A percentile compares a stretch with the other conserved stretches of the same genome.
phyloP scores from a whole-genome alignment of 2,329 filamentous ascomycete genomes.

The Westerdykella aurantiaca region DNA sequence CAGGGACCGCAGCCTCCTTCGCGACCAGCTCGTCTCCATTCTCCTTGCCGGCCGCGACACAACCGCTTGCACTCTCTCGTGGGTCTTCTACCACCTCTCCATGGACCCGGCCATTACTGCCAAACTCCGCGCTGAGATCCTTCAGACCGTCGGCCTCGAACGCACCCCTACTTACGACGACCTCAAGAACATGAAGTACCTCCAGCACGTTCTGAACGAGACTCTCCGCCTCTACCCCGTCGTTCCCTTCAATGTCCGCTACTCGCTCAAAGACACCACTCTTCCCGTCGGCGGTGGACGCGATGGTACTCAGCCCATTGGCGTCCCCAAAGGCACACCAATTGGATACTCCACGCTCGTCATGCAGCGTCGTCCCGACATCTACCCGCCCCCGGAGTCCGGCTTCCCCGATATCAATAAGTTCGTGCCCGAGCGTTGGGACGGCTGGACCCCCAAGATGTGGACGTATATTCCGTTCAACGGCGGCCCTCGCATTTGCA shows the following conservation, averaged over 20 bases:
- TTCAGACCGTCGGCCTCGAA: slow-evolving; percentile 58
- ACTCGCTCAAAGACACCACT: slow-evolving; percentile 44
- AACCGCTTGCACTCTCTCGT: slow-evolving; percentile 74
- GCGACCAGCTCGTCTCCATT: slow-evolving; percentile 69
- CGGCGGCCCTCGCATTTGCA: slow-evolving; percentile 46
- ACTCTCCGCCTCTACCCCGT: slow-evolving; percentile 45
- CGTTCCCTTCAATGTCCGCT: slow-evolving; percentile 47
- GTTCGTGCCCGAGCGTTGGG: slow-evolving; percentile 49
- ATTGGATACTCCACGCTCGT: slow-evolving; percentile 45
- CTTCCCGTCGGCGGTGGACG: slow-evolving; percentile 46
- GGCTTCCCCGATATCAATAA: slow-evolving; percentile 38
- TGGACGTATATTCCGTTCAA: slow-evolving; percentile 49
- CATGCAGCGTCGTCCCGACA: slow-evolving; percentile 46
- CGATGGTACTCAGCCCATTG: slow-evolving; percentile 42
- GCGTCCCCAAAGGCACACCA: slow-evolving; percentile 40
- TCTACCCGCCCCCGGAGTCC: slow-evolving; percentile 40
- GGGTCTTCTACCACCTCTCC: slow-evolving; percentile 76
- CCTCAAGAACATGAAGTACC: slow-evolving; percentile 82
- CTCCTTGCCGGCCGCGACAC: slow-evolving; percentile 84
- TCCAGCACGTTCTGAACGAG: slow-evolving; percentile 33
- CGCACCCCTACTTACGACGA: slow-evolving; percentile 64
- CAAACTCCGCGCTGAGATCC: slow-evolving; percentile 69
- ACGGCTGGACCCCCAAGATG: slow-evolving; percentile 44
- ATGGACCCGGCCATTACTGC: slow-evolving; percentile 61
- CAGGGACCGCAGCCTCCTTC: slow-evolving; percentile 59